Evolutionary conservation across 371 early-diverging fungal species (phyloP), one percentile per base, ranked within the genome.

Genomic region (Mortierella polycephala): DNA sequence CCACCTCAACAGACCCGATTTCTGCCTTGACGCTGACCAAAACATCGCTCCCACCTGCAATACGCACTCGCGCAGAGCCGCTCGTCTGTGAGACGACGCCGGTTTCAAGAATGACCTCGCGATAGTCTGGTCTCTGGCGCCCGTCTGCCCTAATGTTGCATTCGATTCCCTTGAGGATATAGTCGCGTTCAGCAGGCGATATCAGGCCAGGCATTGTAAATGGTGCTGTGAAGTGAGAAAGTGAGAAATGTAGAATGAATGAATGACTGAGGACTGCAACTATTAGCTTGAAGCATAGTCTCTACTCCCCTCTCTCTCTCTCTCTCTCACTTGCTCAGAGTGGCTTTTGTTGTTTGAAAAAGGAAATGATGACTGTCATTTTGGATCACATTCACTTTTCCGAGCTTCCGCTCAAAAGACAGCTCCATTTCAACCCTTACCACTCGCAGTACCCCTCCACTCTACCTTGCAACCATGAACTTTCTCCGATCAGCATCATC

Each of bases 21-120:
- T 96, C 96, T 5, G 94, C 95, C 76, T 96, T 97, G 77, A 97
- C 89, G 41, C 98, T 97, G 16, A 97, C 97, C 18, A 98, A 84
- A 0, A 97, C 91, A 66, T 96, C 95, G 0, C 96, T 95, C 12
- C 91, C 92, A 21, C 89, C 89, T 3, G 94, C 94, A 42, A 93
- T 75, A 45, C 95, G 90, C 73, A 90, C 84, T 46, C 94, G 90
- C 42, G 94, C 94, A 75, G 92, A 92, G 8, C 98, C 96, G 64
- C 90, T 91, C 30, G 96, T 91, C 81, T 96, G 96, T n/a, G 95
- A 89, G 53, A 96, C 88, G 60, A 95, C 80, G 11, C 94, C 94
- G 0, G 91, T 92, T 73, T 94, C 95, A 47, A 96, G 71, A 5
- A 86, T 82, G 44, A 95, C 75, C 61, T 91, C 89, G 60, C 98